Evolutionary conservation across 2,329 filamentous ascomycete species (phyloP), one percentile per base, ranked within the genome.

Genomic region (Penicillium olsonii): DNA sequence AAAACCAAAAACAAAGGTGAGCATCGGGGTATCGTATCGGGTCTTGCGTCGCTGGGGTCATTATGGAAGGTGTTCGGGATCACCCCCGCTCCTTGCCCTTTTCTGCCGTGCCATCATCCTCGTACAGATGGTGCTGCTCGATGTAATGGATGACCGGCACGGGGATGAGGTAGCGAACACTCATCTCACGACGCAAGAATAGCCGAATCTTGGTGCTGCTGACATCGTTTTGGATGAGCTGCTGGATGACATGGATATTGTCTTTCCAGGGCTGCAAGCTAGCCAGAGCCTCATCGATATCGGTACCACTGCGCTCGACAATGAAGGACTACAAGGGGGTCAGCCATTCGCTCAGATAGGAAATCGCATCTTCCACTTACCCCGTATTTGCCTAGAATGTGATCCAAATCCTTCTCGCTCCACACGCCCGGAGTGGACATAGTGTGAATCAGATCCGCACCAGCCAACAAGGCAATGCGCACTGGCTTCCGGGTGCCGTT

Each of bases 221-320:
- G 52, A 94, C 86, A 61, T 94, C 88, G 69, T 92, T 92, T 57
- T 89, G 85, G 41, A 95, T 92, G 43, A 95, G 82, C 70, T 95
- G 90, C 48, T 89, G 87, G 55, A 96, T 92, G 45, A 95, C 87
- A 65, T 90, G 86, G 53, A 96, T 87, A 60, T 95, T 94, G 61
- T 91, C 84, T 63, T 90, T 86, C 83, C 87, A 96, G 52, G 84
- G 82, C 66, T 90, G 86, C 39, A 96, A 77, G 37, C 84, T 87
- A n/a, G 87, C 85, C 38, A 96, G 78, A 2, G 92, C 91, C 65
- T 95, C 88, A 55, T 95, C 88, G 42, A 95, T 87, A 64, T 95
- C 90, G 18, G 90, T 95, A 37, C 91, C 92, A 34, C 85, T 86
- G 52, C 92, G 84, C 77, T 96, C 88, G n/a, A 95, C 81, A 52